Conservation (phyloP, 2,329 filamentous ascomycete genomes). For the Parastagonospora nodorum region DNA sequence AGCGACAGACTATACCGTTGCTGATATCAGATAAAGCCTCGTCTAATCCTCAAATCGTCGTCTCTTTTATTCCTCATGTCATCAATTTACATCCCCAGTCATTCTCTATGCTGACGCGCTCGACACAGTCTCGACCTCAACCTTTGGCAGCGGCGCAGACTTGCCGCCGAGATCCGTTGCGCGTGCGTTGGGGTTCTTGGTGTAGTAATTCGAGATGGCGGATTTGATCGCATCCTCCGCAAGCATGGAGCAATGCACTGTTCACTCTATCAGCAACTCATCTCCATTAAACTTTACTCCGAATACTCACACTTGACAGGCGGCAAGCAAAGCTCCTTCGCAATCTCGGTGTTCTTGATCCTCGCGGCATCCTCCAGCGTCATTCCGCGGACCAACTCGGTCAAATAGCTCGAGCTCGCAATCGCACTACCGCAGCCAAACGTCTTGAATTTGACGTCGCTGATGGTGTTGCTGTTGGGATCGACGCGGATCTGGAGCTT, state of each 20-base stretch:
- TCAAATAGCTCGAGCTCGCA: conserved; percentile 91
- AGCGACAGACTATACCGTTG: conserved; percentile 8
- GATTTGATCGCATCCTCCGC: conserved; percentile 93
- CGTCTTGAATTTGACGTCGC: conserved; percentile 97
- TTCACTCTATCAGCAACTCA: conserved; percentile 24
- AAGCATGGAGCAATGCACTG: conserved; percentile 90
- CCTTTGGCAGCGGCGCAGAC: conserved; percentile 68
- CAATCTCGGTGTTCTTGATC: conserved; percentile 97
- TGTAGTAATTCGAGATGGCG: conserved; percentile 88
- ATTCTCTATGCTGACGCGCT: conserved; percentile 40
- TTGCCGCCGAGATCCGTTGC: conserved; percentile 79
- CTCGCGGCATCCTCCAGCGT: conserved; percentile 89
- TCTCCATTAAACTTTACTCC: no score
- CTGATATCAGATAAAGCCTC: neutral
- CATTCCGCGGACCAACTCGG: conserved; percentile 94
- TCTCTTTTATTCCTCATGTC: conserved; percentile 7
- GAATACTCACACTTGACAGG: conserved; percentile 77
- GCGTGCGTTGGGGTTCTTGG: conserved; percentile 80
- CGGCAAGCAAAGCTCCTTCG: conserved; percentile 89
- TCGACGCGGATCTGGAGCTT: conserved; percentile 93
- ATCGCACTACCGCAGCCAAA: conserved; percentile 96
- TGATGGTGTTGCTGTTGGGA: conserved; percentile 83
- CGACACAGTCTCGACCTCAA: conserved; percentile 62
- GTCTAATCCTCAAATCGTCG: neutral
- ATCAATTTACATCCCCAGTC: conserved; percentile 25